phyloP scores from a whole-genome alignment of 345 rosid species.

The Sonneratia alba region DNA sequence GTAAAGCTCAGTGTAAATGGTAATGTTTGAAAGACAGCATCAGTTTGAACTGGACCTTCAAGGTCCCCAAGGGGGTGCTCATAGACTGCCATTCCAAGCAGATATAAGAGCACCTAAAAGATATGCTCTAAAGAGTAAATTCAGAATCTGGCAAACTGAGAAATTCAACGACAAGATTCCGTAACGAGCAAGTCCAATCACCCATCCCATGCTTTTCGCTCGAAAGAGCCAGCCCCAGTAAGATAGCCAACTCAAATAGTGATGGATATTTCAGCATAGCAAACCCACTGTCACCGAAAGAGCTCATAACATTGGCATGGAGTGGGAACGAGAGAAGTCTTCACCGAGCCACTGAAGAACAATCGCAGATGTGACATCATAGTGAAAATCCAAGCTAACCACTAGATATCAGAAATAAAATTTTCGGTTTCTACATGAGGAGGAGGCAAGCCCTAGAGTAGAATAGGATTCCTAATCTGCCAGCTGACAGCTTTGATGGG shows the following conservation, averaged over 20 bases:
- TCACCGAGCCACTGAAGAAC: background rate
- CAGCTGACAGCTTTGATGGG: conserved; percentile 71
- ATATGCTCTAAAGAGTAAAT: too few species aligned
- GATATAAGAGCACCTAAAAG: too few species aligned
- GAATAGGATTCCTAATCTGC: background rate
- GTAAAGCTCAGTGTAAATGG: too few species aligned
- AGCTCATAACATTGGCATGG: background rate
- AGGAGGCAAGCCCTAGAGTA: too few species aligned
- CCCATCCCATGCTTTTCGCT: too few species aligned
- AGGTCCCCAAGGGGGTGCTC: too few species aligned
- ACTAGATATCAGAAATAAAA: background rate
- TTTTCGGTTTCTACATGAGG: background rate
- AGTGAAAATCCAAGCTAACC: background rate
- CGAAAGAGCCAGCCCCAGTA: background rate
- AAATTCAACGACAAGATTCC: too few species aligned
- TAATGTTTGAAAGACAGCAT: too few species aligned
- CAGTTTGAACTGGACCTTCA: too few species aligned
- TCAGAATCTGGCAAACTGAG: too few species aligned
- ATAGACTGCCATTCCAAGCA: too few species aligned
- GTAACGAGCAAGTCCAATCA: too few species aligned
- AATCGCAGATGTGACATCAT: background rate
- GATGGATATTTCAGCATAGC: background rate
- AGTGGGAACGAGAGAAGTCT: background rate
- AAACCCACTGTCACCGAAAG: background rate
- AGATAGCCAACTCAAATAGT: background rate